phyloP scores from a whole-genome alignment of 306 rosid genomes.

The Leucaena leucocephala region DNA sequence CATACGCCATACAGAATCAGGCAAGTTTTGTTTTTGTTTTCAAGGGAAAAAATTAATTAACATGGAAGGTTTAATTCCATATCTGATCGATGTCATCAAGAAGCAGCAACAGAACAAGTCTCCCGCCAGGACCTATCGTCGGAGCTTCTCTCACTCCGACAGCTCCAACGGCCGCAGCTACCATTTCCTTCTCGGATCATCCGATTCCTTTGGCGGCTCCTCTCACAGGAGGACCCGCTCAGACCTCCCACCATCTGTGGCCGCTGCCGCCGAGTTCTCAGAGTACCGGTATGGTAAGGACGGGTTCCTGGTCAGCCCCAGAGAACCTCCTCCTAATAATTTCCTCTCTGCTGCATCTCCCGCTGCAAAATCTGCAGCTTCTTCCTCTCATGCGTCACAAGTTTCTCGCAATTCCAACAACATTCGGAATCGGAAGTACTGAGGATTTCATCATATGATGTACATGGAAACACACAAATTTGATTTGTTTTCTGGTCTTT shows the following conservation, averaged over 20 bases:
- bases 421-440: slow-evolving; percentile 13
- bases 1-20: neutral
- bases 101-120: slow-evolving; percentile 48
- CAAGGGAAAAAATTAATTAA: neutral
- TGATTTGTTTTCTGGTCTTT: too few relatives aligned
- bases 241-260: slow-evolving; percentile 39
- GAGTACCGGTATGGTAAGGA: slow-evolving; percentile 23
- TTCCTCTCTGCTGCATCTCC: neutral
- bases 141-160: slow-evolving; percentile 42
- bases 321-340: neutral
- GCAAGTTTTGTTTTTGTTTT: neutral
- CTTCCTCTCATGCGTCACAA: neutral
- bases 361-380: neutral
- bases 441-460: neutral
- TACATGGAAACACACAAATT: neutral
- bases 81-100: slow-evolving; percentile 57
- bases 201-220: slow-evolving; percentile 43
- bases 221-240: slow-evolving; percentile 62
- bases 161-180: slow-evolving; percentile 60
- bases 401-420: neutral
- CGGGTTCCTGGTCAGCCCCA: slow-evolving; percentile 13
- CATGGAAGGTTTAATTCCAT: slow-evolving; percentile 81
- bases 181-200: slow-evolving; percentile 43
- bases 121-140: slow-evolving; percentile 12
- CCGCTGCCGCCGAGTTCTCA: slow-evolving; percentile 3